phyloP scores from a whole-genome alignment of 805 yeast genomes.

The Saccharomycopsis oosterbeekiorum region DNA sequence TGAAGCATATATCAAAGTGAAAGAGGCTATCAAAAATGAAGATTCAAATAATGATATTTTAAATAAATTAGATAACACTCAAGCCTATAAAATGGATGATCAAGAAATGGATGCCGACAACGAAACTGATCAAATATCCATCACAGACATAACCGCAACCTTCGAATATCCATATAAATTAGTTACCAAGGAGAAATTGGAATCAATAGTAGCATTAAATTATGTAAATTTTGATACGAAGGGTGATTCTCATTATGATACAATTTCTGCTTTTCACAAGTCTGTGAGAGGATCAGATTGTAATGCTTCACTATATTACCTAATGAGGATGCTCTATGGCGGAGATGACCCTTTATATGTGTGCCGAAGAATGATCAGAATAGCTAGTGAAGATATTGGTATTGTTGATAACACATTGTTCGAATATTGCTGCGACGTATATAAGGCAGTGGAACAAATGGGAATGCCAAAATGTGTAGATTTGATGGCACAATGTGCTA shows the following conservation, averaged over 20 bases:
- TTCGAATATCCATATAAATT: not conserved
- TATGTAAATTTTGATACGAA: conserved; percentile 67
- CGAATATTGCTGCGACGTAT: conserved; percentile 79
- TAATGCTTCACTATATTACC: conserved; percentile 81
- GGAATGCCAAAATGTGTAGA: conserved; percentile 95
- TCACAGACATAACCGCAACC: not conserved
- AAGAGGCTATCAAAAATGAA: not conserved
- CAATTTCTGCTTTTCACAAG: conserved; percentile 93
- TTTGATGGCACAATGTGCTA: conserved; percentile 84
- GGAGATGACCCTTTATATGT: conserved; percentile 92
- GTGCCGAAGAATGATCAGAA: conserved; percentile 84
- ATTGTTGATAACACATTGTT: conserved; percentile 70
- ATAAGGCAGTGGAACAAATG: conserved; percentile 77
- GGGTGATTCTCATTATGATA: conserved; percentile 91
- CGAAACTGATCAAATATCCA: not conserved
- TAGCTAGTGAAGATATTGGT: conserved; percentile 94
- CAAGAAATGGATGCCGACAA: not conserved
- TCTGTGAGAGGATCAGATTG: conserved; percentile 83
- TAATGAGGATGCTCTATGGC: conserved; percentile 80
- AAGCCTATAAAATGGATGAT: not conserved
- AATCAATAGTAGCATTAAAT: conserved; percentile 37
- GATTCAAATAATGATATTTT: not conserved
- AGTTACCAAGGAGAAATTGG: conserved; percentile 24
- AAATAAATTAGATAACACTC: not conserved
- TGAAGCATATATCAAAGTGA: not conserved